Conservation (phyloP, 108 stramenopile species). For the Fistulifera solaris region DNA sequence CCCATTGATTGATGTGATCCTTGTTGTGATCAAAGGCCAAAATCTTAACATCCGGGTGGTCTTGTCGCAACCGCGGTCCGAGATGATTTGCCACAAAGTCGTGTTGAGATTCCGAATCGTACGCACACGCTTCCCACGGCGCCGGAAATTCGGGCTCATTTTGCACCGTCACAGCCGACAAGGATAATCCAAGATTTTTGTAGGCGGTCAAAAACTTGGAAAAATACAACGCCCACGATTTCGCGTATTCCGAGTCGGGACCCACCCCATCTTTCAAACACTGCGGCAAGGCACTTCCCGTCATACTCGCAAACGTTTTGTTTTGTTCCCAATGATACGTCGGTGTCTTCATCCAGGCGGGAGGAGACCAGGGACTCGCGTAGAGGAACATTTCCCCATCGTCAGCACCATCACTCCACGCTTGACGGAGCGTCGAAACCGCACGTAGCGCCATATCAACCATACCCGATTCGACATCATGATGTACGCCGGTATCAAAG, state of each 20-base stretch:
- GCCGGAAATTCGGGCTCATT: slow-evolving; percentile 95
- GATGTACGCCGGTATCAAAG: slow-evolving; percentile 67
- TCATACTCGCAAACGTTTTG: slow-evolving; percentile 47
- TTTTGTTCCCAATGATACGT: slow-evolving; percentile 25
- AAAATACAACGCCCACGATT: slow-evolving; percentile 75
- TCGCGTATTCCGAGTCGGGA: slow-evolving; percentile 54
- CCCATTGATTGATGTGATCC: slow-evolving; percentile 83
- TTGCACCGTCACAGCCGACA: slow-evolving; percentile 79
- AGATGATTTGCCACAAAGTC: slow-evolving; percentile 86
- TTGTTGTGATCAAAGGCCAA: slow-evolving; percentile 96
- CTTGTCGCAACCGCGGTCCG: slow-evolving; percentile 61
- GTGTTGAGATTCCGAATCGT: slow-evolving; percentile 48
- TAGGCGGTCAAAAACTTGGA: slow-evolving; percentile 76
- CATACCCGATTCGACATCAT: slow-evolving; percentile 78
- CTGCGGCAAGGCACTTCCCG: slow-evolving; percentile 48
- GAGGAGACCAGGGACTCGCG: slow-evolving; percentile 90
- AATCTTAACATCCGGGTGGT: slow-evolving; percentile 80
- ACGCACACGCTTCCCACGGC: slow-evolving; percentile 96
- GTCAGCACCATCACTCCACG: slow-evolving; percentile 24
- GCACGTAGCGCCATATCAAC: slow-evolving; percentile 71
- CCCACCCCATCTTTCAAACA: slow-evolving; percentile 78
- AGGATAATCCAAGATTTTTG: slow-evolving; percentile 39
- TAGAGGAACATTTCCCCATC: slow-evolving; percentile 58
- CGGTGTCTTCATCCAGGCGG: slow-evolving; percentile 92
- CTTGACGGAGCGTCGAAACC: slow-evolving; percentile 17